Conservation (phyloP, 2,329 filamentous ascomycete species). For the Nectriaceae sp. region DNA sequence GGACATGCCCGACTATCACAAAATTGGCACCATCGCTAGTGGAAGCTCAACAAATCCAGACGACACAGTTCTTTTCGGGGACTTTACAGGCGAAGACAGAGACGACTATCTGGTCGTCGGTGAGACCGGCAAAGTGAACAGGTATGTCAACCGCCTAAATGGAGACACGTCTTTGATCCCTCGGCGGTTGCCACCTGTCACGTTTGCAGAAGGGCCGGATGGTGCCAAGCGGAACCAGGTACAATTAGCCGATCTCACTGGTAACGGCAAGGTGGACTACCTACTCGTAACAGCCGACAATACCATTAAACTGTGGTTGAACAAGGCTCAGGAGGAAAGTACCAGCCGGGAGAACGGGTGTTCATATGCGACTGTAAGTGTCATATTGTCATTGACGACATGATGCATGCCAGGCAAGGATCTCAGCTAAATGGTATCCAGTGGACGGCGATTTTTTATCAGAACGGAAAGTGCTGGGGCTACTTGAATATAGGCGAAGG, state of each 20-base stretch:
- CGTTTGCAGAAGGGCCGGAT: background rate
- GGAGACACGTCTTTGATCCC: background rate
- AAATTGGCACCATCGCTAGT: constrained; percentile 1
- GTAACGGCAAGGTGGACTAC: constrained; percentile 3
- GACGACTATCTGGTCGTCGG: constrained; percentile 4
- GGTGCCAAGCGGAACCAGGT: constrained; percentile 1
- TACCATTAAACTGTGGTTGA: background rate
- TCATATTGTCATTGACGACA: background rate
- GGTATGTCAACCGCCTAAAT: background rate
- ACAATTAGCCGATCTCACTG: background rate
- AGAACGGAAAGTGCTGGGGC: background rate
- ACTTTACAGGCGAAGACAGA: constrained; percentile 7
- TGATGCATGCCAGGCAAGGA: background rate
- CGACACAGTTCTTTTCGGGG: background rate
- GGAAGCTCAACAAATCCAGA: background rate
- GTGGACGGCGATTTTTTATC: background rate
- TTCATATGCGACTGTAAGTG: constrained; percentile 8
- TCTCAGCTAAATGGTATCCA: background rate
- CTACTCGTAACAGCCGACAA: background rate
- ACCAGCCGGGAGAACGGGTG: constrained; percentile 1
- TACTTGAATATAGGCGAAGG: background rate
- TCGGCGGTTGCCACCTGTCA: background rate
- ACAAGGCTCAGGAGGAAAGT: background rate
- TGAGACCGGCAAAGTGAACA: background rate
- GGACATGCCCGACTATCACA: background rate